phyloP scores from a whole-genome alignment of 2,329 filamentous ascomycete genomes.

The Aspergillus viridinutans region DNA sequence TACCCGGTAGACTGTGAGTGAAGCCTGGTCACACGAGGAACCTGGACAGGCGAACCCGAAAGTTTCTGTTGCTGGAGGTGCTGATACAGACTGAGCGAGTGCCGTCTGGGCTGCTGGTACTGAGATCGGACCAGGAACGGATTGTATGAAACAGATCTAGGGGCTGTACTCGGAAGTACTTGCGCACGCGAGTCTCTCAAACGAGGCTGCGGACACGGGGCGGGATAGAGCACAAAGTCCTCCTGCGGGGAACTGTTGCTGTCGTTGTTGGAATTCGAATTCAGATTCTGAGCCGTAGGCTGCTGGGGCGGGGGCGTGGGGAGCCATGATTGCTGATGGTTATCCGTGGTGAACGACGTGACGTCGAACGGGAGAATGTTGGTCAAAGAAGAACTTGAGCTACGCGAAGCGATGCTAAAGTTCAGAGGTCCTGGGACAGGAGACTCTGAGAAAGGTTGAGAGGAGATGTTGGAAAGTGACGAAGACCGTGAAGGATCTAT shows the following conservation, averaged over 20 bases:
- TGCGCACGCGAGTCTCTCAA: slow-evolving; percentile 31
- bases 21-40: slow-evolving; percentile 39
- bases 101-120: slow-evolving; percentile 31
- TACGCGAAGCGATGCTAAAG: slow-evolving; percentile 40
- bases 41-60: slow-evolving; percentile 33
- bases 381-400: slow-evolving; percentile 38
- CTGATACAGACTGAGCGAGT: slow-evolving; percentile 34
- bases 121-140: slow-evolving; percentile 31
- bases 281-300: slow-evolving; percentile 39
- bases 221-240: slow-evolving; percentile 46
- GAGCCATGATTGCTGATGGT: slow-evolving; percentile 46
- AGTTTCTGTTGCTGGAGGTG: slow-evolving; percentile 31
- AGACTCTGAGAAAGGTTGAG: slow-evolving; percentile 38
- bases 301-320: slow-evolving; percentile 40
- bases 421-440: slow-evolving; percentile 44
- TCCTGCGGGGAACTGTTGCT: slow-evolving; percentile 30
- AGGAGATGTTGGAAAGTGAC: slow-evolving; percentile 24
- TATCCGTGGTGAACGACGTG: slow-evolving; percentile 48
- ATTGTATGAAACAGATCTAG: slow-evolving; percentile 32
- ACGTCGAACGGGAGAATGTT: slow-evolving; percentile 39
- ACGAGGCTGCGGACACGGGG: slow-evolving; percentile 29
- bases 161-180: slow-evolving; percentile 34
- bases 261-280: slow-evolving; percentile 23
- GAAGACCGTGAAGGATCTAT: slow-evolving; percentile 35
- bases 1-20: slow-evolving; percentile 36